phyloP scores from a whole-genome alignment of 345 rosid species.

The Noccaea caerulescens region DNA sequence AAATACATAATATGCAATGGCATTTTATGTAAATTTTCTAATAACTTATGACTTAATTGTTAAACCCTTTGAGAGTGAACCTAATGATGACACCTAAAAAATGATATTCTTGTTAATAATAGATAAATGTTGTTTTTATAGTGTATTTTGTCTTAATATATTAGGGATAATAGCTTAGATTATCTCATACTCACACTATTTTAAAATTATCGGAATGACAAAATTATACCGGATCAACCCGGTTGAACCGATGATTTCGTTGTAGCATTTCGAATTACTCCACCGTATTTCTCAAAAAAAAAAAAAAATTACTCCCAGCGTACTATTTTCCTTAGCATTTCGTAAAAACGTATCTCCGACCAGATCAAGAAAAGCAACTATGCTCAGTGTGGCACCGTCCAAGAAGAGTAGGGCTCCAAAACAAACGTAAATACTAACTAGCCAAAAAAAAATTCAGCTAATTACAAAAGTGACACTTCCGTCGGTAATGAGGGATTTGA shows the following conservation, averaged over 20 bases:
- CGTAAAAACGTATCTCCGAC: not conserved
- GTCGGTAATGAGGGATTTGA: not conserved
- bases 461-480: not conserved
- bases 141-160: no score
- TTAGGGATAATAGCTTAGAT: not conserved
- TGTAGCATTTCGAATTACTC: not conserved
- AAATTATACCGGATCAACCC: not conserved
- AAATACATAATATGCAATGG: no score
- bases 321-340: not conserved
- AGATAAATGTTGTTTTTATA: no score
- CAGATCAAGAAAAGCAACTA: not conserved
- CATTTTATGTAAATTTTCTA: no score
- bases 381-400: constrained; percentile 13
- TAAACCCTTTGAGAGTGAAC: no score
- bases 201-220: not conserved
- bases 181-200: not conserved
- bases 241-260: not conserved
- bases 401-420: not conserved
- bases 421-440: not conserved
- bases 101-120: no score
- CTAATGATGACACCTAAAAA: no score
- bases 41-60: no score
- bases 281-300: not conserved
- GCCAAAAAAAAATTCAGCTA: not conserved
- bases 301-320: not conserved